Evolutionary conservation across 495 filamentous ascomycete genomes (phyloP).

Genomic region (Pyrenula massariospora): DNA sequence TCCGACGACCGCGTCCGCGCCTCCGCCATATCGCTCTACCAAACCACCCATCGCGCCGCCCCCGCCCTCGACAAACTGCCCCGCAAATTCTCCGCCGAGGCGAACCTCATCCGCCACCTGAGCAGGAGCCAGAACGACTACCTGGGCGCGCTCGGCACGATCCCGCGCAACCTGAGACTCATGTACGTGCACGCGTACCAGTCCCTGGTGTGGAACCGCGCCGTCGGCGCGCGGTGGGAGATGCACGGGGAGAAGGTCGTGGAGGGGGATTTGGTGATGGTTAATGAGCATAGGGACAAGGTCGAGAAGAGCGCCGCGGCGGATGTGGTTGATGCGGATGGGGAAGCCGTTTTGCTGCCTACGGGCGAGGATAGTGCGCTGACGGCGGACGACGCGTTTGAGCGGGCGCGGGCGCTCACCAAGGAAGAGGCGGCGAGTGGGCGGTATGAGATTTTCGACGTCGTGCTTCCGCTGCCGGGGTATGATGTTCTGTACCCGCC

Average conservation of each 20-base stretch:
- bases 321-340: slow-evolving; percentile 48
- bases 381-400: slow-evolving; percentile 47
- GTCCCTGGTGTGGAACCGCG: slow-evolving; percentile 83
- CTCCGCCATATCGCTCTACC: slow-evolving; percentile 60
- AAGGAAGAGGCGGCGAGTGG: slow-evolving; percentile 69
- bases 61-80: slow-evolving; percentile 61
- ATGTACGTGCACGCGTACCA: slow-evolving; percentile 99
- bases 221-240: slow-evolving; percentile 66
- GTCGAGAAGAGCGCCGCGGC: slow-evolving; percentile 13
- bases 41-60: slow-evolving; percentile 36
- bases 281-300: slow-evolving; percentile 37
- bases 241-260: slow-evolving; percentile 58
- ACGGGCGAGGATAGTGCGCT: slow-evolving; percentile 41
- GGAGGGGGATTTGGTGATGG: slow-evolving; percentile 75
- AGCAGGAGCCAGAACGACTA: slow-evolving; percentile 45
- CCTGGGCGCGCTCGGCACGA: slow-evolving; percentile 62
- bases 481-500: slow-evolving; percentile 79
- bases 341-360: slow-evolving; percentile 54
- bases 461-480: slow-evolving; percentile 90
- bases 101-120: slow-evolving; percentile 64
- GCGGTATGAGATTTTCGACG: slow-evolving; percentile 70
- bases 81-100: slow-evolving; percentile 69
- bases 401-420: slow-evolving; percentile 63
- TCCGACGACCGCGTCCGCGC: slow-evolving; percentile 69
- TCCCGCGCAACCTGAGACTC: slow-evolving; percentile 65